These are phyloP conservation scores for Sclerotinia nivalis DNA, from an alignment of 2,329 filamentous ascomycete species.

Conservation along the genomic window DNA sequence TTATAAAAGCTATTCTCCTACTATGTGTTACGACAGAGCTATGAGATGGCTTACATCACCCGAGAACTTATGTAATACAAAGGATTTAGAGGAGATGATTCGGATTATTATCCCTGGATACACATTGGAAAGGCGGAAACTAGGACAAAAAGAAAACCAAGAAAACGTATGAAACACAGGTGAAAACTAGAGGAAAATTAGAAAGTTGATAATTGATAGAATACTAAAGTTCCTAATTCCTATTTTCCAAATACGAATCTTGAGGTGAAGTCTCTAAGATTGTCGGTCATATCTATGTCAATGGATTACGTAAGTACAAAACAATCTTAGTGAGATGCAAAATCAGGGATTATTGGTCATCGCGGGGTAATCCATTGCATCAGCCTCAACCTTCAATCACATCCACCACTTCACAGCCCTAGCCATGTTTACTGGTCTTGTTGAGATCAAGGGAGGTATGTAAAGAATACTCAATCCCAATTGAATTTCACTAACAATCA, in stretches of 20 bases:
- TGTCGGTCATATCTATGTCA: no score
- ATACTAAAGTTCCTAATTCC: neutral
- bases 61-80: no score
- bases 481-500: constrained; percentile 20
- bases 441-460: constrained; percentile 90
- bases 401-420: neutral
- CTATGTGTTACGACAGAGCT: no score
- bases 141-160: no score
- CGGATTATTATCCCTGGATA: no score
- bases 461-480: neutral
- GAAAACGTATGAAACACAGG: no score
- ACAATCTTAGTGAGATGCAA: neutral
- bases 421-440: constrained; percentile 91
- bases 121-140: no score
- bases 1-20: no score
- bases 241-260: neutral
- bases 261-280: neutral
- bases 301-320: neutral
- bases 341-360: constrained; percentile 9
- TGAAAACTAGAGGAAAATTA: neutral
- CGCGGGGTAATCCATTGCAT: constrained; percentile 12
- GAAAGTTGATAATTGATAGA: neutral
- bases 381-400: neutral
- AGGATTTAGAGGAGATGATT: no score
- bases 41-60: no score